Evolutionary conservation across 2,329 filamentous ascomycete genomes (phyloP).

Genomic region (Apiospora hydei): DNA sequence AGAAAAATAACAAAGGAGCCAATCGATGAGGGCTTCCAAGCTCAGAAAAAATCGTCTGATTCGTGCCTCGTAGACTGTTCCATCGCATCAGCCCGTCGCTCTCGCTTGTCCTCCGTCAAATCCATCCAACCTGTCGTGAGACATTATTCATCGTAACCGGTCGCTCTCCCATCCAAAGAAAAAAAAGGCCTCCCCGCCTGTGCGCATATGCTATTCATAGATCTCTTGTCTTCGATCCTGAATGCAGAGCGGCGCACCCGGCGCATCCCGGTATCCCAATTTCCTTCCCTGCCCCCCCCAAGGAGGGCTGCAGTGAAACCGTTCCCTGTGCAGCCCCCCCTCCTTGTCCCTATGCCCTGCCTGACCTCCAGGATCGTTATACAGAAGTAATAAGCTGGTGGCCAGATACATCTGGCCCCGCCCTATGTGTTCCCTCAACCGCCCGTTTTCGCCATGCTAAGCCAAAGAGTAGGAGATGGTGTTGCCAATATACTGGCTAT

Average conservation of each 20-base stretch:
- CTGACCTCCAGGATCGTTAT: slow-evolving; percentile 38
- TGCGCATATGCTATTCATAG: slow-evolving; percentile 32
- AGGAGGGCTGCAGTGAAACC: slow-evolving; percentile 25
- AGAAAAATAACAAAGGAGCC: slow-evolving; percentile 20
- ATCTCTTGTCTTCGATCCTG: slow-evolving; percentile 27
- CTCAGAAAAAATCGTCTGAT: slow-evolving; percentile 6
- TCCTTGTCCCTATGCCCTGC: slow-evolving; percentile 24
- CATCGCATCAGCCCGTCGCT: slow-evolving; percentile 33
- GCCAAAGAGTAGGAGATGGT: slow-evolving; percentile 33
- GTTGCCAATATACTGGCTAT: slow-evolving; percentile 19
- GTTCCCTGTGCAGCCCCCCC: slow-evolving; percentile 19
- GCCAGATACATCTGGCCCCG: slow-evolving; percentile 32
- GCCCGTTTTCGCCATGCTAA: slow-evolving; percentile 44
- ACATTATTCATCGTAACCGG: slow-evolving; percentile 35
- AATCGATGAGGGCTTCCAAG: slow-evolving; percentile 5
- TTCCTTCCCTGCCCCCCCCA: slow-evolving; percentile 30
- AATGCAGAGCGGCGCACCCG: slow-evolving; percentile 18
- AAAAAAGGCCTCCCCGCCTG: slow-evolving; percentile 28
- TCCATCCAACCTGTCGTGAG: slow-evolving; percentile 39
- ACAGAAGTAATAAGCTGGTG: slow-evolving; percentile 38
- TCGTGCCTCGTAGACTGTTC: slow-evolving; percentile 20
- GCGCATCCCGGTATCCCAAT: slow-evolving; percentile 20
- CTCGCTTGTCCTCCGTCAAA: slow-evolving; percentile 17
- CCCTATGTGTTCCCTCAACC: slow-evolving; percentile 34
- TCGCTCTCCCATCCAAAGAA: slow-evolving; percentile 35